Evolutionary conservation across 306 rosid species (phyloP), one percentile per base, ranked within the genome.

Genomic region (Fragaria vesca): DNA sequence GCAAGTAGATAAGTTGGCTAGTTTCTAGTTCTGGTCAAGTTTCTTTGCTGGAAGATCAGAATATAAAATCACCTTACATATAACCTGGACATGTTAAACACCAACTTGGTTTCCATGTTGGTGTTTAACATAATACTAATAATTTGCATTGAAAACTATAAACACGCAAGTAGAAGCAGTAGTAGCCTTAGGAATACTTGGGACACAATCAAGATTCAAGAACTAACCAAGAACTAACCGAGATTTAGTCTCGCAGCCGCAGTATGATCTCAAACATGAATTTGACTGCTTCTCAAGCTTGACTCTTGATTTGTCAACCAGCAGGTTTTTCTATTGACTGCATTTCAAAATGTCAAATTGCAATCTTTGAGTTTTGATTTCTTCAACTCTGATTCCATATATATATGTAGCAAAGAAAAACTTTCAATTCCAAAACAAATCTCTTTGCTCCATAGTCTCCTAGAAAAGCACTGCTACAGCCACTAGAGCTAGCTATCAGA

Each of bases 281-380:
- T 36, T 55, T 38, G 78, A 74, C 42, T 16, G 78, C 54, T 28
- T 60, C 78, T 60, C 45, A 58, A 74, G 2, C 12, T 58, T 43
- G 70, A 73, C 30, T 55, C 40, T 57, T n/a, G 48, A 8, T 2
- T 28, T 15, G 62, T 74, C 77, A 74, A 74, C 70, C 34, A 13
- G 34, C 34, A 45, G 12, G 16, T 13, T 26, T 13, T 50, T 36
- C 12, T 34, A 2, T 38, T 74, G 78, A 60, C 43, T 40, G 68
- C 20, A 17, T 72, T 72, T 48, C 47, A n/a, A 12, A 66, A 2
- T 36, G 21, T 36, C 26, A 66, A 36, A 40, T 4, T 57, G 15
- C 20, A 74, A 45, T 48, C 3, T 57, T 20, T 13, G 15, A 24
- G 43, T 40, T 8, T 74, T 58, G 50, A 24, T 11, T 40, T 24